Conservation (phyloP, 139 green algal genomes). For the Ulvella scutata region DNA sequence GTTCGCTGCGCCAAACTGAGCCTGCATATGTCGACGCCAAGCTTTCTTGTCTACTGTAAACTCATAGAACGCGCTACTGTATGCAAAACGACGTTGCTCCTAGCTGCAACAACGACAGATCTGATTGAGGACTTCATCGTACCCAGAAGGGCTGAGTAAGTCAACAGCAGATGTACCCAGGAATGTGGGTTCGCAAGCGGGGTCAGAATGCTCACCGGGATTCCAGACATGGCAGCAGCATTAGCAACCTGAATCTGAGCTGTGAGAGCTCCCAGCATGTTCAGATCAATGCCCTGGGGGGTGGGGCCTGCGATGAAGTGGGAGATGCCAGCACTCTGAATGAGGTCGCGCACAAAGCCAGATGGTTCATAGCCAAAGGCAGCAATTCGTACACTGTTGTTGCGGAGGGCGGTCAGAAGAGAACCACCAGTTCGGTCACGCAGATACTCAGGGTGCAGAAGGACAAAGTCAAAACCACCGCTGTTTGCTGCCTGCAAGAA, state of each 20-base stretch:
- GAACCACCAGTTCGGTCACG: slow-evolving; percentile 9
- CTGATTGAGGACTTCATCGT: no score
- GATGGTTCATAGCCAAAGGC: background rate
- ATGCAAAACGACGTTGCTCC: no score
- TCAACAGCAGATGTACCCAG: no score
- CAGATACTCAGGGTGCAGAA: slow-evolving; percentile 31
- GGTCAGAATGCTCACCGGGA: no score
- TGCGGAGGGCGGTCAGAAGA: background rate
- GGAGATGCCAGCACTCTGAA: background rate
- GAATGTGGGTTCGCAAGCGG: no score
- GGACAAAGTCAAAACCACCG: slow-evolving; percentile 27
- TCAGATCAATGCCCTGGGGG: background rate
- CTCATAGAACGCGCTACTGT: no score
- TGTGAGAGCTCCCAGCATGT: background rate
- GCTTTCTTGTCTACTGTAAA: no score
- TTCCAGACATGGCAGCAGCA: no score
- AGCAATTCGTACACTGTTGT: background rate
- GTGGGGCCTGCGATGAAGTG: background rate
- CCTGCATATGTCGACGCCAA: no score
- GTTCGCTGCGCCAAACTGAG: no score
- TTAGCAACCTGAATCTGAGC: background rate
- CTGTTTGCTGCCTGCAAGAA: slow-evolving; percentile 15
- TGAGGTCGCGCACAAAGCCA: background rate
- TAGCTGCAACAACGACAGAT: no score
- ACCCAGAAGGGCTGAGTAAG: no score